Evolutionary conservation across 129 eudicot genomes (phyloP).

Genomic region (Lactuca saligna): DNA sequence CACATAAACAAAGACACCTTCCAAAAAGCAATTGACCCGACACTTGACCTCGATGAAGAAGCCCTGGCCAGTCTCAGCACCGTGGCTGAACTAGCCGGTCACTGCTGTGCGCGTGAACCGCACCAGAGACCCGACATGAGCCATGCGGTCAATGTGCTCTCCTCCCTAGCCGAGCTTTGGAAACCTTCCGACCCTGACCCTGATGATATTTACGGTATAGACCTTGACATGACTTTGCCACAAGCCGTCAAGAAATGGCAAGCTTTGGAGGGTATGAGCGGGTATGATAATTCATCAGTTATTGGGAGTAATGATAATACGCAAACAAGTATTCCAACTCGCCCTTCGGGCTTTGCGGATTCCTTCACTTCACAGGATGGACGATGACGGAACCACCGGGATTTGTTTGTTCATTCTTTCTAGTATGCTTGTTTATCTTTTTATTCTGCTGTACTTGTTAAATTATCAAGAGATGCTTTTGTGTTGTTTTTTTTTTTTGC

Average conservation of each 20-base stretch:
- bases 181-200: constrained; percentile 76
- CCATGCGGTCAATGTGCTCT: constrained; percentile 81
- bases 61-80: constrained; percentile 65
- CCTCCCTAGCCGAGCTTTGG: constrained; percentile 85
- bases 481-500: constrained; percentile 25
- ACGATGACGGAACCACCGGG: constrained; percentile 35
- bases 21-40: constrained; percentile 68
- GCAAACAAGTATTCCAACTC: constrained; percentile 62
- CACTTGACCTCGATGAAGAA: constrained; percentile 67
- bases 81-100: constrained; percentile 84
- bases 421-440: constrained; percentile 18
- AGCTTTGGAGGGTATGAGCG: constrained; percentile 75
- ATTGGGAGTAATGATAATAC: constrained; percentile 55
- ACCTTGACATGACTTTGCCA: constrained; percentile 77
- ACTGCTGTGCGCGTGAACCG: constrained; percentile 88
- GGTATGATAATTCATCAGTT: constrained; percentile 49
- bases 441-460: constrained; percentile 8
- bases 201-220: constrained; percentile 67
- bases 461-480: constrained; percentile 24
- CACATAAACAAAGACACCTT: constrained; percentile 75
- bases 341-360: constrained; percentile 62
- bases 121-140: constrained; percentile 94
- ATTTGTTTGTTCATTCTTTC: constrained; percentile 56
- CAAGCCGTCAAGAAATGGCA: constrained; percentile 94
- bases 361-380: constrained; percentile 62